Evolutionary conservation across 768 basidiomycete species (phyloP).

Genomic region (Mycena haematopus): DNA sequence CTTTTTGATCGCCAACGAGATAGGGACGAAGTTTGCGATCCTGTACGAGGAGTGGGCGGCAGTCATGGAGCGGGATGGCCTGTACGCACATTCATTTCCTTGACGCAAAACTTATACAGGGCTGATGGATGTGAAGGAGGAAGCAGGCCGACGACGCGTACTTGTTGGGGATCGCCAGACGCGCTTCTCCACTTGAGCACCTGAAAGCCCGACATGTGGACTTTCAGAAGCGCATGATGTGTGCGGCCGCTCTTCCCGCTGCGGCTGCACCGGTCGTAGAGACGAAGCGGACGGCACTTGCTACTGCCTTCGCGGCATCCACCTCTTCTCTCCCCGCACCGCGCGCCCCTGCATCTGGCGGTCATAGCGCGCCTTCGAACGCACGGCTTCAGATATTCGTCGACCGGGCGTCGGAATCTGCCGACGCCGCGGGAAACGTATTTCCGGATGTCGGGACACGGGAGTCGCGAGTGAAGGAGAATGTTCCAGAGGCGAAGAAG

Average conservation of each 20-base stretch:
- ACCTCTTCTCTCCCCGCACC: conserved; percentile 42
- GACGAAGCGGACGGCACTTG: conserved; percentile 50
- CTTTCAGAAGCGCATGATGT: conserved; percentile 93
- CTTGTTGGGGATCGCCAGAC: conserved; percentile 85
- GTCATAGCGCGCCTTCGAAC: conserved; percentile 51
- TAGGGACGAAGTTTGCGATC: conserved; percentile 80
- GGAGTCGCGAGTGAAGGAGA: conserved; percentile 81
- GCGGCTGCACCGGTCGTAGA: conserved; percentile 40
- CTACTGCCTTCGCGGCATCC: conserved; percentile 47
- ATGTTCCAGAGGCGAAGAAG: conserved; percentile 72
- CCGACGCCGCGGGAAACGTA: conserved; percentile 49
- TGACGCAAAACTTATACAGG: conserved; percentile 43
- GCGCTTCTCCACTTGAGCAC: conserved; percentile 80
- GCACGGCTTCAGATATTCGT: conserved; percentile 72
- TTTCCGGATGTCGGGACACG: conserved; percentile 82
- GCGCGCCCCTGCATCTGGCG: conserved; percentile 36
- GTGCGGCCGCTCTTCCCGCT: conserved; percentile 46
- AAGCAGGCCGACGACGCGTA: conserved; percentile 91
- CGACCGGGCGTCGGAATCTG: conserved; percentile 63
- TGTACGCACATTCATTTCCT: conserved; percentile 54
- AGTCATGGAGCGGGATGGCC: conserved; percentile 79
- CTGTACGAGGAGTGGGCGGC: conserved; percentile 94
- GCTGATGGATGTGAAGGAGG: conserved; percentile 54
- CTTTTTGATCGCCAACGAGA: conserved; percentile 89
- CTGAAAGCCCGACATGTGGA: conserved; percentile 80